Evolutionary conservation across 768 basidiomycete species (phyloP).

Genomic region (Obba rivulosa): DNA sequence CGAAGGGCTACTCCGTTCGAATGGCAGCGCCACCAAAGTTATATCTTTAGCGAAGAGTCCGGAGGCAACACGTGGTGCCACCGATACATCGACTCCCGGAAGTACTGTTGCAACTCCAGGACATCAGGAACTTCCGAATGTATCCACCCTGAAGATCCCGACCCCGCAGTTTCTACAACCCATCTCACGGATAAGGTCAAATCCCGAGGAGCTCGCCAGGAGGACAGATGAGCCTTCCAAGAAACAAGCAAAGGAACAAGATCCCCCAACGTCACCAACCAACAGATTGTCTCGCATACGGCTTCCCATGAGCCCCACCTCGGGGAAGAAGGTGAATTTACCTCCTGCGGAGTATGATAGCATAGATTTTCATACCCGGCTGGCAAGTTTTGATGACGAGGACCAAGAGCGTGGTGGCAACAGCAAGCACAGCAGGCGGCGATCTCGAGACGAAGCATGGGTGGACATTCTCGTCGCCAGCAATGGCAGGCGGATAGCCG

Average conservation of each 20-base stretch:
- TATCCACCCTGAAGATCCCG: too few species aligned
- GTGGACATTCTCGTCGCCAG: constrained; percentile 78
- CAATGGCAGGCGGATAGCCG: constrained; percentile 44
- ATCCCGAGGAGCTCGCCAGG: too few species aligned
- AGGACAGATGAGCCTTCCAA: neutral
- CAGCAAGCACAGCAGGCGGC: constrained; percentile 36
- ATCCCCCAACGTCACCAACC: constrained; percentile 11
- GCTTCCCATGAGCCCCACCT: constrained; percentile 52
- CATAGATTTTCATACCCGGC: constrained; percentile 78
- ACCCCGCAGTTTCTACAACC: neutral
- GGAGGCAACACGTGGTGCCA: constrained; percentile 8
- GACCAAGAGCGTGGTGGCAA: constrained; percentile 19
- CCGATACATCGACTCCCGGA: constrained; percentile 7
- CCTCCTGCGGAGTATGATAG: constrained; percentile 73
- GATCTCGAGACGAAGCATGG: constrained; percentile 72
- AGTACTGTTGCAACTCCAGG: constrained; percentile 26
- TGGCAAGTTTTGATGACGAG: constrained; percentile 57
- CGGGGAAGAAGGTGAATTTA: constrained; percentile 42
- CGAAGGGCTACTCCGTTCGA: constrained; percentile 63
- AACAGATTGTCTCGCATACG: constrained; percentile 52
- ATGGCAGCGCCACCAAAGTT: constrained; percentile 38
- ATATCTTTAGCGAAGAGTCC: constrained; percentile 23
- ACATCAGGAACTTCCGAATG: neutral
- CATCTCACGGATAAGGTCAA: too few species aligned
- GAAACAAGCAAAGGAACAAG: neutral